Base-by-base conservation (phyloP, 495 filamentous ascomycete species). In the Symbiotaphrina buchneri region DNA sequence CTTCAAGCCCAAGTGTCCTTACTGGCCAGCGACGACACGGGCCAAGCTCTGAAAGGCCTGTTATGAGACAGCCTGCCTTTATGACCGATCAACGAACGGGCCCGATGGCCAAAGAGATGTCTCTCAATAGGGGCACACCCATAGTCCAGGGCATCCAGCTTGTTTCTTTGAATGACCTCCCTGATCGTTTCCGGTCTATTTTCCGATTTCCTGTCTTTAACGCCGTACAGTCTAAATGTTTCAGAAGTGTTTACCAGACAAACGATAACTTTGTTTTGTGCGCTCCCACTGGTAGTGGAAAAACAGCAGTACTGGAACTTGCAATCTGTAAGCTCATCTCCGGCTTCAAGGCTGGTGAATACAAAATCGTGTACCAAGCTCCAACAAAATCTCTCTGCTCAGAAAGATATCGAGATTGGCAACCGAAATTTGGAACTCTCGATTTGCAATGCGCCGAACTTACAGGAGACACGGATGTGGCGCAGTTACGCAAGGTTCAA, bases 291-390 rank as follows among this genome's bases (percentile, higher is more conserved):
- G 85, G 85, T 7, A 84, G 83, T 43, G 87, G 87, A 5, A 97
- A 97, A 47, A 97, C 87, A 5, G 78, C 65, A 1, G 62, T 95
- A 14, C 63, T 95, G 28, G 87, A 97, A 46, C 58, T 97, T 15
- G 85, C 87, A 2, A 85, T 97, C 30, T 94, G 83, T 52, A 69
- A 68, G 38, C 54, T 91, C 5, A 61, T 78, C 7, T 61, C 64
- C 25, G 56, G 49, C 10, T 54, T 68, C 31, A 60, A 59, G 30
- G 68, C 61, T 30, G 68, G 73, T 31, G 63, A 72, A 21, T 90
- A 74, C 63, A 95, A 95, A 54, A 74, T 94, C 34, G 67, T 97
- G 6, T 97, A 97, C 39, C 81, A 87, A 54, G 87, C 87, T 5
- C 87, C 87, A 0, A 94, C 80, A 0, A 95, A 93, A 39, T 77